Percentiles rank a stretch among this genome's conserved stretches.
phyloP scores from a whole-genome alignment of 495 filamentous ascomycete genomes.

The Xanthoparmelia taractica region DNA sequence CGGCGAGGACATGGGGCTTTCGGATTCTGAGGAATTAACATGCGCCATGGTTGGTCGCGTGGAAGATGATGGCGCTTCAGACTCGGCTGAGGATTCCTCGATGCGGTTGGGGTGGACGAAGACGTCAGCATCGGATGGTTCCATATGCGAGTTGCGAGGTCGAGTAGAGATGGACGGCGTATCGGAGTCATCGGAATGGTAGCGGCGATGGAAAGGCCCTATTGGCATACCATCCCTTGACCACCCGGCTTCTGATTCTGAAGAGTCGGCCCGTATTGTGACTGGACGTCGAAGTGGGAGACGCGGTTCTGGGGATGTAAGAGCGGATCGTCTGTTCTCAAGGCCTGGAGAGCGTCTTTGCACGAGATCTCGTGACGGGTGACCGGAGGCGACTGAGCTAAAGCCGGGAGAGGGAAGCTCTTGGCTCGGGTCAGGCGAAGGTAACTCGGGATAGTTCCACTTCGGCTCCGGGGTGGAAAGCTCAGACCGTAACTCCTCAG shows the following conservation, averaged over 20 bases:
- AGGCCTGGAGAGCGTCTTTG: slow-evolving; percentile 1
- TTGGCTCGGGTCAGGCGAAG: slow-evolving; percentile 22
- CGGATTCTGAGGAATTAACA: slow-evolving; percentile 6
- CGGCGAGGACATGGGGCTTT: slow-evolving; percentile 6
- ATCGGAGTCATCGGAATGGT: slow-evolving; percentile 14
- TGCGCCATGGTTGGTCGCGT: background rate
- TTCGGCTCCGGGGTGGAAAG: slow-evolving; percentile 21
- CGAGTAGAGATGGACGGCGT: slow-evolving; percentile 1
- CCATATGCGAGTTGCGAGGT: slow-evolving; percentile 11
- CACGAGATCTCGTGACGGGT: slow-evolving; percentile 4
- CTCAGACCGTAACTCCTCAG: slow-evolving; percentile 16
- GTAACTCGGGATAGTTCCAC: slow-evolving; percentile 14
- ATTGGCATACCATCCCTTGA: slow-evolving; percentile 13
- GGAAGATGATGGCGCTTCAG: slow-evolving; percentile 2
- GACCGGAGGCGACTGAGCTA: slow-evolving; percentile 1
- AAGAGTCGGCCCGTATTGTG: slow-evolving; percentile 9
- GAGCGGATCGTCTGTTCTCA: slow-evolving; percentile 1
- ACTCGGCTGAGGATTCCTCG: slow-evolving; percentile 6
- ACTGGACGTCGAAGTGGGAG: slow-evolving; percentile 6
- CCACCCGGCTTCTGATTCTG: slow-evolving; percentile 18
- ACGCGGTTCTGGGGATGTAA: slow-evolving; percentile 3
- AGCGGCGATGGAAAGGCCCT: slow-evolving; percentile 10
- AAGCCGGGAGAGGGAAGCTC: slow-evolving; percentile 20
- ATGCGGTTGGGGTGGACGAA: slow-evolving; percentile 9
- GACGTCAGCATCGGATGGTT: slow-evolving; percentile 11